phyloP scores from a whole-genome alignment of 139 green algal genomes.

The Chloropicon primus region DNA sequence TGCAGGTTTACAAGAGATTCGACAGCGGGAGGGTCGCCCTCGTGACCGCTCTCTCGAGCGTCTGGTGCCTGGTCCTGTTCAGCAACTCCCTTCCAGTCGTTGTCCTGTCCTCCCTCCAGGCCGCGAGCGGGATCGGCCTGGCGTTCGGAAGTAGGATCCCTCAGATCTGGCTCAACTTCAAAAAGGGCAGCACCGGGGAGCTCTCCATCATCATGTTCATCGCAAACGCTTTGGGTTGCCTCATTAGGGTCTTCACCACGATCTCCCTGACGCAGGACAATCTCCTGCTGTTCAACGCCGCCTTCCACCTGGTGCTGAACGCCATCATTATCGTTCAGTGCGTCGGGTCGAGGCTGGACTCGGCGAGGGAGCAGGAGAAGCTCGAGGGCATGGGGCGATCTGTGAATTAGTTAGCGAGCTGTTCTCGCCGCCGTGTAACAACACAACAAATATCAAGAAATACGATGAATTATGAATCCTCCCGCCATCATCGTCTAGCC shows the following conservation, averaged over 20 bases:
- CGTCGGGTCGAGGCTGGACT: neutral
- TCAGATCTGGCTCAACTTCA: neutral
- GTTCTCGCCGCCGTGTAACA: too few relatives aligned
- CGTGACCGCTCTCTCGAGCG: neutral
- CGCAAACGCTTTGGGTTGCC: neutral
- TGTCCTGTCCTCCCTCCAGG: neutral
- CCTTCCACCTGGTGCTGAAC: neutral
- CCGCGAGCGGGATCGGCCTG: neutral
- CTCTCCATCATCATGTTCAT: neutral
- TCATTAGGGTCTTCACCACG: neutral
- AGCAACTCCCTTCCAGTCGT: neutral
- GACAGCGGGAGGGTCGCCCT: neutral
- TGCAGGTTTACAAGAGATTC: neutral
- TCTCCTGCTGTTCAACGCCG: neutral
- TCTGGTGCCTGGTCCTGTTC: neutral
- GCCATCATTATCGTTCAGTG: neutral
- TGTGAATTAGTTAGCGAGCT: too few relatives aligned
- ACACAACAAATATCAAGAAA: too few relatives aligned
- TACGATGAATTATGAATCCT: too few relatives aligned
- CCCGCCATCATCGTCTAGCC: neutral
- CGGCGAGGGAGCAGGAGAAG: neutral
- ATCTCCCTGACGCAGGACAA: neutral
- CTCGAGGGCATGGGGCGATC: neutral
- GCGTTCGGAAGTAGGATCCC: neutral
- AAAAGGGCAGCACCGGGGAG: neutral